phyloP scores from a whole-genome alignment of 164 flowering plant species.

The Buxus sempervirens region DNA sequence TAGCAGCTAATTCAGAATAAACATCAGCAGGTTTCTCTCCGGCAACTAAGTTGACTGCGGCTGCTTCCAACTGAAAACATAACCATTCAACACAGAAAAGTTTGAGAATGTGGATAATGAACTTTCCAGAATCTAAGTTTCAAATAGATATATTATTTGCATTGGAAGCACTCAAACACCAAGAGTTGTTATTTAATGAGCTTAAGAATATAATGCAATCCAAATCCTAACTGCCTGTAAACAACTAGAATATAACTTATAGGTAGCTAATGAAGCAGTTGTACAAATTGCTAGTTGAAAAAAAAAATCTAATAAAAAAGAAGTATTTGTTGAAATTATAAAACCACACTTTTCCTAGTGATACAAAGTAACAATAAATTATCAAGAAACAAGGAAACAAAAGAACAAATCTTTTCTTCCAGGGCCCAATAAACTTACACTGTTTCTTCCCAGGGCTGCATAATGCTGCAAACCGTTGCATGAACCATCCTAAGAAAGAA shows the following conservation, averaged over 20 bases:
- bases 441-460: conserved; percentile 94
- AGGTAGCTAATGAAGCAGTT: not conserved
- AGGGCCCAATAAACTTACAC: conserved; percentile 49
- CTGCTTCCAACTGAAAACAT: conserved; percentile 73
- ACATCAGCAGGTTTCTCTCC: conserved; percentile 94
- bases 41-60: conserved; percentile 87
- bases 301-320: not conserved
- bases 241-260: not conserved
- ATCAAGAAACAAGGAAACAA: not conserved
- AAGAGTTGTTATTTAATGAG: not conserved
- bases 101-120: not conserved
- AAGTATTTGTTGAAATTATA: not conserved
- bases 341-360: not conserved
- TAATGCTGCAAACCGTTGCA: conserved; percentile 98
- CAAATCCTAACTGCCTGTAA: not conserved
- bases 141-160: not conserved
- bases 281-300: not conserved
- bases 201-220: not conserved
- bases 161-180: not conserved
- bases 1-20: conserved; percentile 85
- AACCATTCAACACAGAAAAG: conserved; percentile 11
- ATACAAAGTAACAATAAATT: not conserved
- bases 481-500: conserved; percentile 77
- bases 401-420: not conserved
- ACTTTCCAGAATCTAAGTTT: not conserved